Conservation (phyloP, 306 rosid genomes). For the Carpinus viminea region DNA sequence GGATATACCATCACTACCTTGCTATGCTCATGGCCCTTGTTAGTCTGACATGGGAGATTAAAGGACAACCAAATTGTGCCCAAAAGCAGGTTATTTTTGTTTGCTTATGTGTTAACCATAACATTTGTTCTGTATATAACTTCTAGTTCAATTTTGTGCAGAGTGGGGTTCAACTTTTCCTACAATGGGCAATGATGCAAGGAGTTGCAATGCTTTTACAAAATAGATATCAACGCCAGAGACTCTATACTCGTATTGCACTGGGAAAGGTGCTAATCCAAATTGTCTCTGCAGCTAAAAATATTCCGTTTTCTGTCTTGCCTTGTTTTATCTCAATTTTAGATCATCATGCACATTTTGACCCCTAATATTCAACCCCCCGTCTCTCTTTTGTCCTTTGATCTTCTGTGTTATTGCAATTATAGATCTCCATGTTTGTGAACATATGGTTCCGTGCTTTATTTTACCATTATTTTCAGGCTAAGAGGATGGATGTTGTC, state of each 20-base stretch:
- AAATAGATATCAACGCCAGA: constrained; percentile 97
- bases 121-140: not conserved
- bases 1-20: constrained; percentile 99
- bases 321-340: constrained; percentile 17
- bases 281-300: not conserved
- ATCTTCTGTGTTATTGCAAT: not conserved
- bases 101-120: not conserved
- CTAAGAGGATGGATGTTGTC: constrained; percentile 99
- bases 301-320: not conserved
- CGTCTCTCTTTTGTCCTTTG: not conserved
- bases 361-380: not conserved
- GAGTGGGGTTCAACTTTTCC: constrained; percentile 97
- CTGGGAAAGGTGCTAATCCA: constrained; percentile 80
- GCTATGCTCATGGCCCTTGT: constrained; percentile 96
- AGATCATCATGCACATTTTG: not conserved
- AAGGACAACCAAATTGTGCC: constrained; percentile 90
- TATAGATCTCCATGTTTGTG: not conserved
- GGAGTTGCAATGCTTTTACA: constrained; percentile 98
- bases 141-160: constrained; percentile 37
- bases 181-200: constrained; percentile 99
- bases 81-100: constrained; percentile 70
- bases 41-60: constrained; percentile 99
- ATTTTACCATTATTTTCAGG: constrained; percentile 53
- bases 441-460: constrained; percentile 14
- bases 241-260: constrained; percentile 98